phyloP scores from a whole-genome alignment of 495 filamentous ascomycete species.

The Penicillium verhagenii region DNA sequence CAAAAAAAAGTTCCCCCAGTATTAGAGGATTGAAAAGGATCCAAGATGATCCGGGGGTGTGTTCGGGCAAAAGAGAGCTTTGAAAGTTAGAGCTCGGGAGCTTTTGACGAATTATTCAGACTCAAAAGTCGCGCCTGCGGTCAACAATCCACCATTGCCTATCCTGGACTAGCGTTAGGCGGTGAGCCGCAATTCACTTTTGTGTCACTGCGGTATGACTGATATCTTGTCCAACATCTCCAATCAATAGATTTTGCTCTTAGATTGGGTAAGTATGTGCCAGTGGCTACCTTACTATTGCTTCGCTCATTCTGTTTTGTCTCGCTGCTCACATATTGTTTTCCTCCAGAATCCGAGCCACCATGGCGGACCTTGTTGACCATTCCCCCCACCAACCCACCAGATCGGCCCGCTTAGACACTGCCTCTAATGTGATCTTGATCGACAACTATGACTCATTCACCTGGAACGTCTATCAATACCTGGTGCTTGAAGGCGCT shows the following conservation, averaged over 20 bases:
- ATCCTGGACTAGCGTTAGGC: slow-evolving; percentile 39
- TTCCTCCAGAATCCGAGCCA: slow-evolving; percentile 2
- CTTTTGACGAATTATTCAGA: slow-evolving; percentile 28
- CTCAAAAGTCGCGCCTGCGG: slow-evolving; percentile 21
- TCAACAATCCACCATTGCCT: slow-evolving; percentile 40
- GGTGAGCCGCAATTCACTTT: slow-evolving; percentile 27
- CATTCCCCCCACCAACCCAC: slow-evolving; percentile 82
- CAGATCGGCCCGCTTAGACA: slow-evolving; percentile 62
- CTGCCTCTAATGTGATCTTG: slow-evolving; percentile 85
- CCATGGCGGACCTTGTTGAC: slow-evolving; percentile 63
- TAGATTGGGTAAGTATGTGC: neutral
- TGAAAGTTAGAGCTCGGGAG: slow-evolving; percentile 9
- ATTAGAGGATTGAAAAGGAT: slow-evolving; percentile 5
- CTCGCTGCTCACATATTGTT: neutral
- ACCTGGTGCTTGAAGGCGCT: slow-evolving; percentile 90
- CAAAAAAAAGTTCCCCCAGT: slow-evolving; percentile 9
- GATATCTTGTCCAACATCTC: neutral
- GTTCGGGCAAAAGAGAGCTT: slow-evolving; percentile 3
- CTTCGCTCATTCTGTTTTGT: neutral
- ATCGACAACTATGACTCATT: slow-evolving; percentile 99
- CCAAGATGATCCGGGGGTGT: neutral
- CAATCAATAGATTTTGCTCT: neutral
- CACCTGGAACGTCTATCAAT: slow-evolving; percentile 99
- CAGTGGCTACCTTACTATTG: no score
- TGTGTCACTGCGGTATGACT: neutral